phyloP scores from a whole-genome alignment of 2,329 filamentous ascomycete genomes.

The Canariomyces notabilis region DNA sequence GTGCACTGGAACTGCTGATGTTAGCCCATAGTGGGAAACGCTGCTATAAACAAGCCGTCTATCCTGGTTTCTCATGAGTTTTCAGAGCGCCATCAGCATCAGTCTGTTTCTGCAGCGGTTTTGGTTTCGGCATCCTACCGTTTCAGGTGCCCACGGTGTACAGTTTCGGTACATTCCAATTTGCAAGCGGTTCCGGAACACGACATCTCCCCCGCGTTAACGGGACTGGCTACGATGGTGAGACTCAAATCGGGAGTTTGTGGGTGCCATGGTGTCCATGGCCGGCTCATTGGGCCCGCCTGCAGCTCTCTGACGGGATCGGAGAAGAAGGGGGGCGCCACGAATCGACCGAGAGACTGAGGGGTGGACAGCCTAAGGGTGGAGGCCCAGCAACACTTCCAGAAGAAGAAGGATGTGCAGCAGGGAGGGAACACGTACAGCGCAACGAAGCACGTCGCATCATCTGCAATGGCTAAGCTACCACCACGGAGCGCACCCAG shows the following conservation, averaged over 20 bases:
- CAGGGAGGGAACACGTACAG: conserved; percentile 10
- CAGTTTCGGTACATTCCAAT: background rate
- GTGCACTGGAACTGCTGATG: conserved; percentile 26
- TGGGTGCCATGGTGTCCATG: conserved; percentile 8
- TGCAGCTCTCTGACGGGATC: conserved; percentile 21
- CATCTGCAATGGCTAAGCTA: conserved; percentile 11
- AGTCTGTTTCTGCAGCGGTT: background rate
- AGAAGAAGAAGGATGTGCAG: conserved; percentile 16
- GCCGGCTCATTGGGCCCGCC: conserved; percentile 15
- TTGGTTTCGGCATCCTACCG: background rate
- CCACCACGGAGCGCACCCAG: background rate
- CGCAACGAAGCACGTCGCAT: conserved; percentile 20
- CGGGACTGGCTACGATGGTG: conserved; percentile 2
- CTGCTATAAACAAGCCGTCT: conserved; percentile 25
- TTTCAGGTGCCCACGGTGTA: background rate
- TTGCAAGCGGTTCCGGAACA: background rate
- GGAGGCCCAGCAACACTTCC: conserved; percentile 6
- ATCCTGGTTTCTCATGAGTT: conserved; percentile 14
- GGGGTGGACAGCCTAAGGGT: conserved; percentile 7
- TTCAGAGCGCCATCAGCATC: conserved; percentile 5
- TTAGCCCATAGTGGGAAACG: conserved; percentile 27
- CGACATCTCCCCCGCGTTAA: background rate
- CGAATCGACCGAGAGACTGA: conserved; percentile 14
- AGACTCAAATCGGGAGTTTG: conserved; percentile 3
- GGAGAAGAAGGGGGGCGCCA: conserved; percentile 11